Conservation (phyloP, 129 eudicot genomes). For the Flaveria trinervia region DNA sequence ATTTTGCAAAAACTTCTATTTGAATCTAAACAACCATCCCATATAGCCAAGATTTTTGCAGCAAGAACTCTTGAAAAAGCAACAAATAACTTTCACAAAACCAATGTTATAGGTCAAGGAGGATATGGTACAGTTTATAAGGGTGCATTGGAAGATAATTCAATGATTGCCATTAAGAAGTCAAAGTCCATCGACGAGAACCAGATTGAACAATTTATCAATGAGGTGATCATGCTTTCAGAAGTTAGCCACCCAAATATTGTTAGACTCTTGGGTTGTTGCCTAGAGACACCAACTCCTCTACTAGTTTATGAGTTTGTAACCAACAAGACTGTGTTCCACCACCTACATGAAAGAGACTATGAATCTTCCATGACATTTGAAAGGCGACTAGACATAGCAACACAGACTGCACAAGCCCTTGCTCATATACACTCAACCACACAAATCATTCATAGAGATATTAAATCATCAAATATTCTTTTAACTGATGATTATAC, state of each 20-base stretch:
- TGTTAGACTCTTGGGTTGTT: too few relatives aligned
- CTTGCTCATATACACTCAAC: too few relatives aligned
- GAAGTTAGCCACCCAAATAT: background rate
- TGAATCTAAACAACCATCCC: background rate
- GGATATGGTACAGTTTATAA: slow-evolving; percentile 8
- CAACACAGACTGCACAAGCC: too few relatives aligned
- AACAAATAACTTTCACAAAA: slow-evolving; percentile 3
- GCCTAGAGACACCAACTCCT: slow-evolving; percentile 6
- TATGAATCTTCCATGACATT: background rate
- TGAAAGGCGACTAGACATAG: background rate
- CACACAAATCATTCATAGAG: background rate
- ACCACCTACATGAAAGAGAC: background rate
- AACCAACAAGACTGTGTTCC: slow-evolving; percentile 3
- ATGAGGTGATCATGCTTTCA: slow-evolving; percentile 14
- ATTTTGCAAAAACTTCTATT: background rate
- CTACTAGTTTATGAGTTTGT: slow-evolving; percentile 6
- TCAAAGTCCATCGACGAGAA: background rate
- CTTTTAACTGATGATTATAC: background rate
- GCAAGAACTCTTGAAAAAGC: slow-evolving; percentile 11
- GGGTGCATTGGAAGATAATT: slow-evolving; percentile 3
- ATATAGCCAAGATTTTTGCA: slow-evolving; percentile 9
- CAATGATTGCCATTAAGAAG: background rate
- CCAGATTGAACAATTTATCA: too few relatives aligned
- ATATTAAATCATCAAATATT: background rate
- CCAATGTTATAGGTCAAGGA: slow-evolving; percentile 8